Evolutionary conservation across 768 basidiomycete species (phyloP), one percentile per base, ranked within the genome.

Genomic region (Phaffia tasmanica): DNA sequence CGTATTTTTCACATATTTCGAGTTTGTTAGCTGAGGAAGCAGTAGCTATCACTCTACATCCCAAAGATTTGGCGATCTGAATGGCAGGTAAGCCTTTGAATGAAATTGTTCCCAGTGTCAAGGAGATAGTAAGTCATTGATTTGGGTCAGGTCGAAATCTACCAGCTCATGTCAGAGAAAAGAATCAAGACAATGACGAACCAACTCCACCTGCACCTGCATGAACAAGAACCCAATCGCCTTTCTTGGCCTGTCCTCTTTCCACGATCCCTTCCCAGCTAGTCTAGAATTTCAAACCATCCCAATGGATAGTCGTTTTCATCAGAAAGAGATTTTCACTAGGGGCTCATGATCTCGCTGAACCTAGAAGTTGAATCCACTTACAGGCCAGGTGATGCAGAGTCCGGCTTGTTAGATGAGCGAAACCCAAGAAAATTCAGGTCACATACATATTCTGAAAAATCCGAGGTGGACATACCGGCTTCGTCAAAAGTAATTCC

Each of bases 171-270:
- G 2, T n/a, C n/a, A 14, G 29, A 18, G 49, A 29, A 32, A 51
- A 51, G 30, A 5, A 29, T n/a, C 58, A 30, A 32, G 7, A 3
- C 15, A 7, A 16, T 0, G 32, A 63, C 62, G 47, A 19, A 63
- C 93, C 93, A 5, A 98, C 92, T 16, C 92, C 94, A 3, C 94
- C 94, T 1, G 93, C 94, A n/a, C 89, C 88, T 8, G 92, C 94
- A 59, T 90, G 89, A 4, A 98, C 85, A 2, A 99, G 83, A 3
- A 95, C 83, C 83, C 86, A 91, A 78, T 97, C 94, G 25, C 87
- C 91, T 62, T 83, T 77, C 73, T 91, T 84, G 51, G 92, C 77
- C 56, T 87, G 79, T 16, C 89, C 94, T 60, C 92, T 80, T 15
- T 87, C 87, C 0, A 91, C 87, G 18, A 99, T 79, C 0, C 85